These are phyloP conservation scores for Lichtheimia hyalospora DNA, from an alignment of 371 early-diverging fungal genomes.

Conservation along the genomic window DNA sequence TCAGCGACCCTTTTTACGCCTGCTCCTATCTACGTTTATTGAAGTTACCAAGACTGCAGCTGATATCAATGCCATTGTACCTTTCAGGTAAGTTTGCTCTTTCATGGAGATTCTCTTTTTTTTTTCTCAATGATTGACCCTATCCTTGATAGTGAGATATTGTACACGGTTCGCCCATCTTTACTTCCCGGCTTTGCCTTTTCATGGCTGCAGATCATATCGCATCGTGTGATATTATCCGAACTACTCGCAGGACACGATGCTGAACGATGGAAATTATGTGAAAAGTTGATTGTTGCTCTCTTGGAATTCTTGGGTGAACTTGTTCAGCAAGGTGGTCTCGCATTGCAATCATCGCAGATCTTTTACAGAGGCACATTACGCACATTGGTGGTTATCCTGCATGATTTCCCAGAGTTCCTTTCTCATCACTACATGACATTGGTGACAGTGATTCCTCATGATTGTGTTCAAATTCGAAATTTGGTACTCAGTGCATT, in stretches of 20 bases:
- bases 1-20: slow-evolving; percentile 90
- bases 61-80: slow-evolving; percentile 20
- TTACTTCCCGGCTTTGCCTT: slow-evolving; percentile 94
- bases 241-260: slow-evolving; percentile 60
- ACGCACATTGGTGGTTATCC: slow-evolving; percentile 84
- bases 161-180: slow-evolving; percentile 83
- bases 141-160: slow-evolving; percentile 62
- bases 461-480: slow-evolving; percentile 89
- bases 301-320: slow-evolving; percentile 86
- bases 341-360: slow-evolving; percentile 66
- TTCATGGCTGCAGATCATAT: slow-evolving; percentile 92
- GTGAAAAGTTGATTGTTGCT: slow-evolving; percentile 76
- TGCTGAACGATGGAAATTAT: slow-evolving; percentile 76
- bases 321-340: slow-evolving; percentile 67
- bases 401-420: slow-evolving; percentile 98
- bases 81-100: slow-evolving; percentile 25
- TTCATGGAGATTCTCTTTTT: background rate
- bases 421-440: slow-evolving; percentile 86
- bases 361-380: slow-evolving; percentile 88
- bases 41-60: slow-evolving; percentile 70
- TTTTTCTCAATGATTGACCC: background rate
- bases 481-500: slow-evolving; percentile 94
- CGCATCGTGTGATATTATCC: slow-evolving; percentile 89
- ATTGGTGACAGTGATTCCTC: slow-evolving; percentile 89
- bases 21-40: slow-evolving; percentile 82